Base-by-base conservation (phyloP, 228 moss, liverwort and hornwort species). In the Sphagnum magellanicum region DNA sequence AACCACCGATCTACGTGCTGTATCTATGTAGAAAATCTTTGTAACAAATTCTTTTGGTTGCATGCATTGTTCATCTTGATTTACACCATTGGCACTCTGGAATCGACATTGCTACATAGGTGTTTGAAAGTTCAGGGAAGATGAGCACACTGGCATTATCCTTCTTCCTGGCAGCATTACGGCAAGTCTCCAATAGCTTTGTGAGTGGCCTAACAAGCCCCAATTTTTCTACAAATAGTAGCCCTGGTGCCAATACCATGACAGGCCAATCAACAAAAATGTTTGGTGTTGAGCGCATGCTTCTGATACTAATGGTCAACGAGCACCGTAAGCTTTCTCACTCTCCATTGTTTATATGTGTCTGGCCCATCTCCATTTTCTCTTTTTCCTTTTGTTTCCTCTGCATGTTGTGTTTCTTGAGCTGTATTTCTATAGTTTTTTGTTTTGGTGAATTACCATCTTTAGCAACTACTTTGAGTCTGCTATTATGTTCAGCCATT, bases 251-350 rank as follows among this genome's bases (percentile, higher is more conserved):
- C 60, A 93, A 82, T 79, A 88, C 79, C 71, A 83, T 93, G 64
- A 81, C 93, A 52, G 91, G 88, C 8, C 88, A 84, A 69, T 72
- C 82, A 61, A 74, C 90, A 50, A 98, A 89, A 81, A 84, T 98
- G 83, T 98, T 93, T 83, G 91, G 88, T 66, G 88, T 98, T 75
- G 98, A 94, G 80, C 93, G 98, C 60, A 94, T 98, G 92, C 74
- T 90, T 63, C 77, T 81, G 51, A 93, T 89, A 67, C 94, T 98
- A 60, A 82, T 90, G 74, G 82, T 86, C 76, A 98, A 98, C 76
- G 85, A 90, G 72, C 89, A 98, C 79, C 93, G 89, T 89, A 81
- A 78, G 85, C 62, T 50, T 52, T 48, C 66, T 59, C 17, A 64
- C 53, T 55, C 7, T 4, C 11, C 14, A 7, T 53, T 51, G 7